Evolutionary conservation across 1,284 basidiomycete species (phyloP).

Genomic region (Anthracocystis walkeri): DNA sequence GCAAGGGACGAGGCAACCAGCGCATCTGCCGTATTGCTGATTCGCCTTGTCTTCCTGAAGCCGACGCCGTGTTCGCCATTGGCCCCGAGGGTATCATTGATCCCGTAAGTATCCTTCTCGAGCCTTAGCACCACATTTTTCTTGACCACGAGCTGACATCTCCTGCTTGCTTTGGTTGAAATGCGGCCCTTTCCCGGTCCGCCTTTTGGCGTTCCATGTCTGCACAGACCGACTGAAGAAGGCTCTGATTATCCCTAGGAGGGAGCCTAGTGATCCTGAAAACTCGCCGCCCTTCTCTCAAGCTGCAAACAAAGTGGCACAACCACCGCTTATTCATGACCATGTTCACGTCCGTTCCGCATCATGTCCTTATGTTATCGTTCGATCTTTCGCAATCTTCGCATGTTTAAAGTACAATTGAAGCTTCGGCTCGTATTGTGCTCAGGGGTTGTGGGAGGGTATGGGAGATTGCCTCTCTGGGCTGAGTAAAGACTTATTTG

Average conservation of each 20-base stretch:
- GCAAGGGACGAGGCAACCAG: constrained; percentile 91
- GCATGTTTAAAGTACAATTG: constrained; percentile 2
- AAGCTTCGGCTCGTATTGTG: neutral
- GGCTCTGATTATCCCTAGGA: too few species aligned
- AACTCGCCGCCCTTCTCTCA: neutral
- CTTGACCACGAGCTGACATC: neutral
- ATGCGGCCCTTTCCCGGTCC: neutral
- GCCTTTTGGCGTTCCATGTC: too few species aligned
- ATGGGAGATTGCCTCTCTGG: neutral
- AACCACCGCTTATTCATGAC: neutral
- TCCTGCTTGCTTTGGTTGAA: neutral
- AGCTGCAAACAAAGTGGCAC: neutral
- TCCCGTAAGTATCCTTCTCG: constrained; percentile 45
- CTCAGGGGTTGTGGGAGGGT: neutral
- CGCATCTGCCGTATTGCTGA: constrained; percentile 97
- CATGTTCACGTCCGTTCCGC: neutral
- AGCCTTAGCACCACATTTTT: neutral
- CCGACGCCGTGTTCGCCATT: constrained; percentile 95
- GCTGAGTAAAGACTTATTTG: too few species aligned
- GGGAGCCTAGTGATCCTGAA: neutral
- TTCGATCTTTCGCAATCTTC: constrained; percentile 11
- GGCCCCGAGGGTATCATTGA: constrained; percentile 70
- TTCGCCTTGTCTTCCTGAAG: constrained; percentile 96
- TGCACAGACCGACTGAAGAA: constrained; percentile 10
- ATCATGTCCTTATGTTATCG: constrained; percentile 16